Percentiles rank a stretch among this genome's conserved stretches.
Evolutionary conservation across 2,329 filamentous ascomycete species (phyloP).

Genomic region (Trichoderma afroharzianum): DNA sequence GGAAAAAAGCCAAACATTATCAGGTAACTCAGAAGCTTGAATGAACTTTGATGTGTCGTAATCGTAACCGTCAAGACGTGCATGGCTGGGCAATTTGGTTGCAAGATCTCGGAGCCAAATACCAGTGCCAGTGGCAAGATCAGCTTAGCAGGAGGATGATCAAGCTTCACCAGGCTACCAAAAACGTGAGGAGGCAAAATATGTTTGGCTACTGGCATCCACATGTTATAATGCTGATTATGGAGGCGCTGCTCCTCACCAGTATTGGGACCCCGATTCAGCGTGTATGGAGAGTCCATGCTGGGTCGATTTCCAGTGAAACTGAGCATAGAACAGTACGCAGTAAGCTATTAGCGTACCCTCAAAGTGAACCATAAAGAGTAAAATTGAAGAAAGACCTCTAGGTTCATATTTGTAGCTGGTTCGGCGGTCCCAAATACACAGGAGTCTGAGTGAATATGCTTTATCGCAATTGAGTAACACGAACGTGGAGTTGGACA

Average conservation of each 20-base stretch:
- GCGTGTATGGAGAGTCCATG: background rate
- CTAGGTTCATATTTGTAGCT: too few relatives aligned
- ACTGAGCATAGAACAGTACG: too few relatives aligned
- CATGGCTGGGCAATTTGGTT: background rate
- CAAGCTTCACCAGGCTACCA: background rate
- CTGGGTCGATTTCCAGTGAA: background rate
- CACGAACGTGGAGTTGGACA: too few relatives aligned
- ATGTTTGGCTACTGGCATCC: background rate
- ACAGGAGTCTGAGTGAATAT: too few relatives aligned
- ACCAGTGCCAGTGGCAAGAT: background rate
- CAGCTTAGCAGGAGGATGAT: background rate
- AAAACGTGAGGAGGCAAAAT: background rate
- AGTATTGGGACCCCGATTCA: background rate
- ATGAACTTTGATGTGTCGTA: background rate
- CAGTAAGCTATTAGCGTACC: too few relatives aligned
- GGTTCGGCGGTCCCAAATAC: too few relatives aligned
- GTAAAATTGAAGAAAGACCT: too few relatives aligned
- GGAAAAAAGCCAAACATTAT: background rate
- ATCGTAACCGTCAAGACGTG: background rate
- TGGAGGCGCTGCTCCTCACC: background rate
- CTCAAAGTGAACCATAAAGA: too few relatives aligned
- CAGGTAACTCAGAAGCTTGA: background rate
- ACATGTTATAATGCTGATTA: background rate
- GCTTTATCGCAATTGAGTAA: too few relatives aligned
- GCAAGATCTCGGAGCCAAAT: background rate